Base-by-base conservation (phyloP, 2,329 filamentous ascomycete genomes). In the Pseudomassariella vexata region DNA sequence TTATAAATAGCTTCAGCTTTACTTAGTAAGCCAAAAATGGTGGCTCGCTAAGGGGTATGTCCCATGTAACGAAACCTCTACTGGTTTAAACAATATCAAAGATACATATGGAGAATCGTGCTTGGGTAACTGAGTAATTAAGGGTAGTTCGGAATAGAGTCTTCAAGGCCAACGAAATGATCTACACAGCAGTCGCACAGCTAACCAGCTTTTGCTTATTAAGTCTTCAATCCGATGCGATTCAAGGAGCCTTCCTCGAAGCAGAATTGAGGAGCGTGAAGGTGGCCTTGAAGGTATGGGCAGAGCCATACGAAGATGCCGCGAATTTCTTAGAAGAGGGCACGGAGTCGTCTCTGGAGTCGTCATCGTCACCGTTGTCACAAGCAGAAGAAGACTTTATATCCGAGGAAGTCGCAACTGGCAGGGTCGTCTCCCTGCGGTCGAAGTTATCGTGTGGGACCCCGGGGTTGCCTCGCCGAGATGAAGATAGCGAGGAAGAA, bases 141-240 rank as follows among this genome's bases (percentile, higher is more conserved):
- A n/a, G n/a, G n/a, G n/a, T n/a, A n/a, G n/a, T n/a, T n/a, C n/a
- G n/a, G n/a, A n/a, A n/a, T n/a, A n/a, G n/a, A n/a, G n/a, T n/a
- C n/a, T n/a, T n/a, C n/a, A n/a, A n/a, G n/a, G 26, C 19, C 22
- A 21, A 34, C 12, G 21, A 35, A 18, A 23, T 35, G 29, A 34
- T 38, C 31, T 30, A 38, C 18, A 45, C 39, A 9, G 42, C 42
- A 23, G 41, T 42, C 12, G 45, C 39, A 28, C 35, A 46, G 30
- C 36, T 47, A 22, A 35, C 38, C 19, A 42, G 38, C 37, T 45
- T 47, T 27, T 44, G 30, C 28, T 30, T 46, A 6, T 37, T 45
- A 26, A 41, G 36, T 28, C 39, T 45, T 28, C 36, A 23, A 36
- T 46, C 41, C 16, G 19, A 42, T 28, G 28, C 38, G 28, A 36